phyloP scores from a whole-genome alignment of 2,329 filamentous ascomycete species.

The Clathrospora elynae region DNA sequence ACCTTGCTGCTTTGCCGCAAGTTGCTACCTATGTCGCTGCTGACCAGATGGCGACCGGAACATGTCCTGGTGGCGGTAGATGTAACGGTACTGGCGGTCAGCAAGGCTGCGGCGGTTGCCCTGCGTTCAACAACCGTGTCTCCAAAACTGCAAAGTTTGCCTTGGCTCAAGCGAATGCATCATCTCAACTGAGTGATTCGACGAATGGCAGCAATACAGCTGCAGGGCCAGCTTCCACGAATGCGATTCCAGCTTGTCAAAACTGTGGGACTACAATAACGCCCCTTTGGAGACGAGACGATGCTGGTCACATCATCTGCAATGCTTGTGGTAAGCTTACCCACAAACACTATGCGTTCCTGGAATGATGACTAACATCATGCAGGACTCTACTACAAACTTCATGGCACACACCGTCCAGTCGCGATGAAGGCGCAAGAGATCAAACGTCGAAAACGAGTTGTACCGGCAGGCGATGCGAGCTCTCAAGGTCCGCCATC shows the following conservation, averaged over 20 bases:
- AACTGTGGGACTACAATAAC: conserved; percentile 98
- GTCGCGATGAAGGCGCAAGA: conserved; percentile 99
- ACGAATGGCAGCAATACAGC: conserved; percentile 25
- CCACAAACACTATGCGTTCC: background rate
- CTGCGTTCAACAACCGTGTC: conserved; percentile 95
- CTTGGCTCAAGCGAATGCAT: conserved; percentile 53
- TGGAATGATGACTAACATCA: conserved; percentile 17
- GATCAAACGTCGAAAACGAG: conserved; percentile 93
- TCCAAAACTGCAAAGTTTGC: conserved; percentile 81
- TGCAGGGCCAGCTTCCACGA: conserved; percentile 39
- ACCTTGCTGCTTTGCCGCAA: conserved; percentile 46
- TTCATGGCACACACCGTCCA: conserved; percentile 90
- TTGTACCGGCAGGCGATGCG: conserved; percentile 74
- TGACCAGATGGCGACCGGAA: conserved; percentile 77
- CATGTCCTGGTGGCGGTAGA: conserved; percentile 89
- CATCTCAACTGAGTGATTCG: conserved; percentile 19
- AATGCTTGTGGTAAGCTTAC: conserved; percentile 86
- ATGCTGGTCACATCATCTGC: conserved; percentile 94
- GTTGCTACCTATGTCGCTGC: conserved; percentile 76
- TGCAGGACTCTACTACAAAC: conserved; percentile 89
- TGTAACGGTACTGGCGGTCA: conserved; percentile 97
- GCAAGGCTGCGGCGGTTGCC: conserved; percentile 92
- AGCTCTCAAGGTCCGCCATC: conserved; percentile 36
- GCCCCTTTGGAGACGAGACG: conserved; percentile 91
- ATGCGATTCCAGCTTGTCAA: conserved; percentile 85